Evolutionary conservation across 2,329 filamentous ascomycete species (phyloP).

Genomic region (Apiospora phragmitis): DNA sequence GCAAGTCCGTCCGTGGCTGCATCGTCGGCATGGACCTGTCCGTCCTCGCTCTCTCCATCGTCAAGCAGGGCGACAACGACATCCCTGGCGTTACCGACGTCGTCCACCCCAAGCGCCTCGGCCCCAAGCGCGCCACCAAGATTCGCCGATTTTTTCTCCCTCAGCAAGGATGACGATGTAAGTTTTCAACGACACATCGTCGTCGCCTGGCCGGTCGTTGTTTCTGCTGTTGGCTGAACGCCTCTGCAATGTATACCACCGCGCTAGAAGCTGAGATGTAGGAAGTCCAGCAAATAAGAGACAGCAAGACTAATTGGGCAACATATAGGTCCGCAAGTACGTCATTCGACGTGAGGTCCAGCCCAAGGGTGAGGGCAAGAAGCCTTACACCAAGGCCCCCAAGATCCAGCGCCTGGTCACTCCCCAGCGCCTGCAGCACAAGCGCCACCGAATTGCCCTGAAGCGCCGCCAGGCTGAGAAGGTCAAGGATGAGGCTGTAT

Average conservation of each 20-base stretch:
- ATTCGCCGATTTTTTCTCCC: constrained; percentile 99
- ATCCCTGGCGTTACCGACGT: constrained; percentile 96
- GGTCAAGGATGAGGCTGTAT: constrained; percentile 98
- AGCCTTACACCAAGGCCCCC: constrained; percentile 99
- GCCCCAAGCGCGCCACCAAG: constrained; percentile 99
- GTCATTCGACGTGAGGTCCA: constrained; percentile 98
- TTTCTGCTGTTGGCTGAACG: constrained; percentile 40
- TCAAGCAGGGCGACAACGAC: constrained; percentile 96
- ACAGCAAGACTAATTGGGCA: constrained; percentile 11
- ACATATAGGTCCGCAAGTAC: constrained; percentile 88
- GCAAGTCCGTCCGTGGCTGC: constrained; percentile 98
- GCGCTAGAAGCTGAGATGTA: constrained; percentile 38
- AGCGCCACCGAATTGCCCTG: constrained; percentile 95
- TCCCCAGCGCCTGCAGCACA: constrained; percentile 99
- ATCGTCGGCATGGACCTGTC: constrained; percentile 96
- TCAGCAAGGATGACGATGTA: constrained; percentile 99
- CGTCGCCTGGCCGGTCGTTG: constrained; percentile 68
- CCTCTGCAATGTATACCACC: constrained; percentile 47
- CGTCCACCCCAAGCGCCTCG: constrained; percentile 98
- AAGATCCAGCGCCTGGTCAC: constrained; percentile 99
- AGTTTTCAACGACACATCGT: constrained; percentile 63
- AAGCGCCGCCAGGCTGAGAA: constrained; percentile 98
- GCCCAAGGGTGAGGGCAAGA: constrained; percentile 96
- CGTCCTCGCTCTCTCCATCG: constrained; percentile 89
- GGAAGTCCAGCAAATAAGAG: constrained; percentile 14